Percentiles rank a stretch among this genome's conserved stretches.
Conservation (phyloP, 2,329 filamentous ascomycete genomes). For the Camptophora hylomeconis region DNA sequence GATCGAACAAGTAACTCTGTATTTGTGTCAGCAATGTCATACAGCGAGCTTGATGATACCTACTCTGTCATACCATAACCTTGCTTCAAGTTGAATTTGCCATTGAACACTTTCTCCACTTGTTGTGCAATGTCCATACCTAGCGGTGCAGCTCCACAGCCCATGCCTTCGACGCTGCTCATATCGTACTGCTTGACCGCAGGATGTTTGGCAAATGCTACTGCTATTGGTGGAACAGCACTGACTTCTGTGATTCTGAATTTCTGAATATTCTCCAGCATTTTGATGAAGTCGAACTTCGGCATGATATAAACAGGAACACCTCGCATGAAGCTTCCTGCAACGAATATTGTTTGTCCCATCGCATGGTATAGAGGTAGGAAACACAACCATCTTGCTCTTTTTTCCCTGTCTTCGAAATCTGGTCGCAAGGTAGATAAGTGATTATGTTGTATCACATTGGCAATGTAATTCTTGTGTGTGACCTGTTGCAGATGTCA, state of each 20-base stretch:
- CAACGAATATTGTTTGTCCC: conserved; percentile 58
- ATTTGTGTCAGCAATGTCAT: background rate
- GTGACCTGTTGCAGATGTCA: no score
- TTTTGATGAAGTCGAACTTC: conserved; percentile 60
- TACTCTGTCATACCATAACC: conserved; percentile 82
- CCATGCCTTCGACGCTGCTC: conserved; percentile 47
- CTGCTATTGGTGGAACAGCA: conserved; percentile 62
- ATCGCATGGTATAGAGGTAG: conserved; percentile 67
- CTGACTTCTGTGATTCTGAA: conserved; percentile 55
- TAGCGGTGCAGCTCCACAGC: conserved; percentile 58
- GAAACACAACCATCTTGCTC: conserved; percentile 46
- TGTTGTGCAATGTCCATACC: conserved; percentile 43
- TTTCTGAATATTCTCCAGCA: conserved; percentile 54
- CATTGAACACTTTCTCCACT: conserved; percentile 43
- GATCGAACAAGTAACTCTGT: conserved; percentile 49
- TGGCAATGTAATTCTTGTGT: conserved; percentile 65
- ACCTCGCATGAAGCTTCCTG: conserved; percentile 41
- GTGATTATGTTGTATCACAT: conserved; percentile 24
- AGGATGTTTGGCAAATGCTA: conserved; percentile 60
- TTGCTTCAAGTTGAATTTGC: conserved; percentile 45
- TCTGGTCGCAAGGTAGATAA: conserved; percentile 30
- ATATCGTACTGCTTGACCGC: conserved; percentile 54
- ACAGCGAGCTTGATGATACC: conserved; percentile 19
- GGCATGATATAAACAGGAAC: conserved; percentile 66
- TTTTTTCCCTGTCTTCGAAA: conserved; percentile 31